Percentiles rank a stretch among this genome's conserved stretches.
phyloP scores from a whole-genome alignment of 805 yeast species.

The Yamadazyma endophytica region DNA sequence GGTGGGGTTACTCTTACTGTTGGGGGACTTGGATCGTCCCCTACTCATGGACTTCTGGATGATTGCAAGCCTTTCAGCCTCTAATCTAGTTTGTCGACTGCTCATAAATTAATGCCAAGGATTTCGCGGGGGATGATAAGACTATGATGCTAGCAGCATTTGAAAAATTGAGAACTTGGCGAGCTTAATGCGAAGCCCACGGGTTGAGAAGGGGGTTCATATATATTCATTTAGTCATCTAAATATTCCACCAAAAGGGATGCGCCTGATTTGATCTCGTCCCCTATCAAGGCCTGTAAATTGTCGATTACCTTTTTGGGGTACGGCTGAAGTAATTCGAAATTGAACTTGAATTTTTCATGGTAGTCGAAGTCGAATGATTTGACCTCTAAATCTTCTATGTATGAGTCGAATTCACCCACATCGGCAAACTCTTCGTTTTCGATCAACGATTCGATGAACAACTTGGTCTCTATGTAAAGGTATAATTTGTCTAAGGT shows the following conservation, averaged over 20 bases:
- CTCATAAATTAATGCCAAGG: conserved; percentile 20
- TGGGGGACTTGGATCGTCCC: conserved; percentile 36
- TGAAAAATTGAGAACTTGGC: neutral
- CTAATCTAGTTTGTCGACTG: conserved; percentile 32
- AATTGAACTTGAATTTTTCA: conserved; percentile 23
- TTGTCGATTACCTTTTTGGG: conserved; percentile 30
- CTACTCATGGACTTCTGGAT: conserved; percentile 36
- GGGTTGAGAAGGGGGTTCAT: no score
- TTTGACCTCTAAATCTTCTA: conserved; percentile 6
- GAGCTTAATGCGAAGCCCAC: no score
- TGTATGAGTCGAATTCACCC: conserved; percentile 9
- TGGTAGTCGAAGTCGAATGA: conserved; percentile 18
- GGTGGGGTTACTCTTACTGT: conserved; percentile 17
- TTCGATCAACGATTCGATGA: conserved; percentile 11
- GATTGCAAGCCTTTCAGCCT: conserved; percentile 39
- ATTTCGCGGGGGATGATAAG: conserved; percentile 3
- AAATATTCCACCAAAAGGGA: conserved; percentile 32
- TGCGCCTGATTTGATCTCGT: conserved; percentile 32
- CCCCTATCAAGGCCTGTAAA: conserved; percentile 8
- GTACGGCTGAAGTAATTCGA: conserved; percentile 39
- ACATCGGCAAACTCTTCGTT: conserved; percentile 11
- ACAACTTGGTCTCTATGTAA: conserved; percentile 42
- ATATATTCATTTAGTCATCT: no score
- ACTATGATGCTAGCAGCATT: neutral
- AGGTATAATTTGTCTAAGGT: conserved; percentile 46